Percentiles rank a stretch among this genome's conserved stretches.
phyloP scores from a whole-genome alignment of 2,329 filamentous ascomycete genomes.

The Pseudogymnoascus sp. region DNA sequence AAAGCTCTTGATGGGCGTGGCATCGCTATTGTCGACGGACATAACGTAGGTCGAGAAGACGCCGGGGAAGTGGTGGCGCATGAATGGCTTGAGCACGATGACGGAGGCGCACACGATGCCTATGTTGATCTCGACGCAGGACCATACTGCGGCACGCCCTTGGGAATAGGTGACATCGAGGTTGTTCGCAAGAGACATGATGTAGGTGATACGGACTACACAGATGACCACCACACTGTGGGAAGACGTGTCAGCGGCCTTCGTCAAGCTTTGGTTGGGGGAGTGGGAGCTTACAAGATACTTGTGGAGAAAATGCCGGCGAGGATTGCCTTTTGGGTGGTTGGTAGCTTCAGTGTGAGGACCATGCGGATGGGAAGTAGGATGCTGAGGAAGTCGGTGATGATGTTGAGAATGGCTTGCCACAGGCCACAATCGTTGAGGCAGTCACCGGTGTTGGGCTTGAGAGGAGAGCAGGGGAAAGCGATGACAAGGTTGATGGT shows the following conservation, averaged over 20 bases:
- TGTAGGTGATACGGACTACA: conserved; percentile 8
- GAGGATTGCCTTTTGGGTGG: background rate
- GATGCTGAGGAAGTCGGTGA: conserved; percentile 1
- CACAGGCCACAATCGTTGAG: background rate
- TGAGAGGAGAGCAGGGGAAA: background rate
- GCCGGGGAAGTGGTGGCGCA: conserved; percentile 7
- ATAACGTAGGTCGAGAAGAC: conserved; percentile 4
- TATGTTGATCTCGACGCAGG: conserved; percentile 8
- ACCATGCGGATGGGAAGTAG: conserved; percentile 1
- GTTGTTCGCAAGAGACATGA: conserved; percentile 4
- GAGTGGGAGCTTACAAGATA: background rate
- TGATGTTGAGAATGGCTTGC: conserved; percentile 3
- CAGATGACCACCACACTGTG: background rate
- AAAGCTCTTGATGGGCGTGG: background rate
- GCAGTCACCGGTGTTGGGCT: background rate
- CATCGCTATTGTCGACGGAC: background rate
- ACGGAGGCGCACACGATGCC: conserved; percentile 7
- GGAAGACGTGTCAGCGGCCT: background rate
- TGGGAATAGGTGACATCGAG: conserved; percentile 10
- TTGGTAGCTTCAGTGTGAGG: background rate
- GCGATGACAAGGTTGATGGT: conserved; percentile 5
- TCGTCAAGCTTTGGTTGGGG: background rate
- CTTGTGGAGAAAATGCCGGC: background rate
- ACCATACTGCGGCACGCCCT: background rate
- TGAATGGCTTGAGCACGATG: conserved; percentile 1